Evolutionary conservation across 129 eudicot species (phyloP), one percentile per base, ranked within the genome.

Genomic region (Centrapalus pauciflorus): DNA sequence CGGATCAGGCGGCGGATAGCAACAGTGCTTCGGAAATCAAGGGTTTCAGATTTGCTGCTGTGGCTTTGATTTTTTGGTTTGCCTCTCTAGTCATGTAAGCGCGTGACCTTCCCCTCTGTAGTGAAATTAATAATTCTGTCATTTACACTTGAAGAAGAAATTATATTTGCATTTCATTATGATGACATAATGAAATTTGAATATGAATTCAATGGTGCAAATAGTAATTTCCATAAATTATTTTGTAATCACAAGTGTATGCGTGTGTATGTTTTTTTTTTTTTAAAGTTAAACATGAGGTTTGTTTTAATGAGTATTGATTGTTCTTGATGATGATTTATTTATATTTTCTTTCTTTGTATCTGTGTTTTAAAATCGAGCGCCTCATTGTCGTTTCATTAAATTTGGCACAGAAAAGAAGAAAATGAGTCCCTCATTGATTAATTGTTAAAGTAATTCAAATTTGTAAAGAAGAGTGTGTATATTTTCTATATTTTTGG

Each of bases 1-100:
- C 87, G 1, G 97, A 82, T 37, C 77, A 73, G 61, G 79, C 73
- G 7, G 71, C 92, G 16, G 87, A 84, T 67, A 51, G 64, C 17
- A 79, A 55, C 56, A 55, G 23, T 43, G 84, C 80, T 16, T 69
- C 4, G 13, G 77, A 23, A 25, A 61, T 64, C 26, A 48, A 69
- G 75, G 80, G 86, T 68, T 83, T 76, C 30, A 66, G 81, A 75
- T 63, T 81, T 55, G 70, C 25, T 23, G 81, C 50, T 9, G 66
- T 72, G 34, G 72, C 38, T 59, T 68, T 84, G 70, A 55, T 82
- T 61, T 17, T 79, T 48, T 77, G 78, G 85, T 56, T 84, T 52
- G 79, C 33, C 13, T 59, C 55, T 51, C 69, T 81, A n/a, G 71
- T 59, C 52, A 54, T 81, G 72, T 87, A 74, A 82, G 65, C 7